phyloP scores from a whole-genome alignment of 768 basidiomycete species.

The Kwoniella dendrophila region DNA sequence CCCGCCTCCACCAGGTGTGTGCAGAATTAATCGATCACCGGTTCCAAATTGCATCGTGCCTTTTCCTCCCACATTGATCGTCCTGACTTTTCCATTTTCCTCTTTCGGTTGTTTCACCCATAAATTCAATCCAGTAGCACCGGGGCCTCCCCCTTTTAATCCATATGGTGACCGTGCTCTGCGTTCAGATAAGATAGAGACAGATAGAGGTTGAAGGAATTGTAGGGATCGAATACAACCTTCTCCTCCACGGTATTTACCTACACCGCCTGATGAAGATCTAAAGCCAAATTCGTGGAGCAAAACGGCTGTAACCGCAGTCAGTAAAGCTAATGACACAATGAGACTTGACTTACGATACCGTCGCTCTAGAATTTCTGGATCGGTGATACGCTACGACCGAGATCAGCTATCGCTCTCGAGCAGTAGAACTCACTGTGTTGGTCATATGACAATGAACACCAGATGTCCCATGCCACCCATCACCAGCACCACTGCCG shows the following conservation, averaged over 20 bases:
- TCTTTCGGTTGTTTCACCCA: conserved; percentile 25
- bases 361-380: conserved; percentile 88
- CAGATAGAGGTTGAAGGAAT: conserved; percentile 40
- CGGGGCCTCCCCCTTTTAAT: conserved; percentile 59
- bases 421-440: conserved; percentile 24
- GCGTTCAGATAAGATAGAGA: conserved; percentile 40
- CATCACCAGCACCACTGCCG: conserved; percentile 44
- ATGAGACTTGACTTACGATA: conserved; percentile 61
- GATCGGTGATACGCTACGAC: conserved; percentile 61
- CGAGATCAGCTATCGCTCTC: neutral
- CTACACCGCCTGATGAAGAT: conserved; percentile 41
- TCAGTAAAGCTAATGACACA: neutral
- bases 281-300: conserved; percentile 68
- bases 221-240: conserved; percentile 46
- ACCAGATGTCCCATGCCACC: conserved; percentile 43
- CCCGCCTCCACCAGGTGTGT: conserved; percentile 46
- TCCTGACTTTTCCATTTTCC: conserved; percentile 15
- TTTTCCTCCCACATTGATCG: conserved; percentile 32
- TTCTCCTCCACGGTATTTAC: conserved; percentile 42
- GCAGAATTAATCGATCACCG: conserved; percentile 20
- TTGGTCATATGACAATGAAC: conserved; percentile 36
- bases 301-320: conserved; percentile 64
- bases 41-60: conserved; percentile 22
- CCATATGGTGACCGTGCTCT: conserved; percentile 44
- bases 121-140: conserved; percentile 19